Base-by-base conservation (phyloP, 257 asterid genomes). In the Rauvolfia tetraphylla region DNA sequence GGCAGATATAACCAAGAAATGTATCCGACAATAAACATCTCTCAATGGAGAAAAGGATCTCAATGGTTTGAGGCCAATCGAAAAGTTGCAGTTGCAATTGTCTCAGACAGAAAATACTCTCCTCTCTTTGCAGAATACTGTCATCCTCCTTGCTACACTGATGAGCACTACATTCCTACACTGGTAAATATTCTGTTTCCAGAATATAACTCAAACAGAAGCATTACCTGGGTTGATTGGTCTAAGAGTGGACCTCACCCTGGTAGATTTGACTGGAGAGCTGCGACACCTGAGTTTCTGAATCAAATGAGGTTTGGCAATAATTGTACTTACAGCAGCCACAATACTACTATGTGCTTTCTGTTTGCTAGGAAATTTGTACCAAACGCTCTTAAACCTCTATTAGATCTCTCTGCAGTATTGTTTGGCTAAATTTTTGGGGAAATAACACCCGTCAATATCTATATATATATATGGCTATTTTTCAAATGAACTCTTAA, bases 201-300 rank as follows among this genome's bases (percentile, higher is more conserved):
- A 17, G 49, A 74, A 34, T 8, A 67, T 13, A 79, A 79, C 41
- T 74, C 83, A 13, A 79, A 79, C 42, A 41, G 83, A 63, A 66
- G 79, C 15, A 29, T 79, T 39, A 79, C 82, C 29, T 66, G 83
- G 83, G 79, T 79, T 33, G 76, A 79, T 54, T 79, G 79, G 83
- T 74, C 79, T 1, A 79, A 48, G n/a, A 48, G 10, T 6, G 79
- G 83, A 13, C 79, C 79, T 22, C 83, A 79, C 20, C 83, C 83
- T 7, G 79, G 42, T 44, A 79, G 74, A 57, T 79, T 79, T 65
- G 74, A 68, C 10, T 74, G 79, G 83, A 71, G 74, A 59, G 49
- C 38, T 67, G 46, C 75, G 27, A 74, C 34, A 22, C 41, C 33
- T 3, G 79, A 79, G 31, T 79, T 79, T 29, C 27, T 75, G 68